A percentile compares a stretch with the other conserved stretches of the same genome.
Evolutionary conservation across 148 eudicot species (phyloP).

Genomic region (Spergularia marina): DNA sequence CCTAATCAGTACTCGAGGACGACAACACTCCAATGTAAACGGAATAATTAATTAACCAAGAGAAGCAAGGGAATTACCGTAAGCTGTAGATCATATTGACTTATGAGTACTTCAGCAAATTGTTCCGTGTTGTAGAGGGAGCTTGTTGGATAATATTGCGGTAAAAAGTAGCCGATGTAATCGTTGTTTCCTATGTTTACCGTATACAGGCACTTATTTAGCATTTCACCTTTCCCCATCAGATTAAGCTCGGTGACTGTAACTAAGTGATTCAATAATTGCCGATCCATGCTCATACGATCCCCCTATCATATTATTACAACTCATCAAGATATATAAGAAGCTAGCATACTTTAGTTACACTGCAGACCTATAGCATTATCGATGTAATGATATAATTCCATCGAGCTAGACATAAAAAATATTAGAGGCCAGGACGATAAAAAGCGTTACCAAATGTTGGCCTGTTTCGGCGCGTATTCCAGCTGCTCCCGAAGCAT

Average conservation of each 20-base stretch:
- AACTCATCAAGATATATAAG: neutral
- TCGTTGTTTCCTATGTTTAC: slow-evolving; percentile 59
- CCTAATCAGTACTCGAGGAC: no score
- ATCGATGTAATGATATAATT: no score
- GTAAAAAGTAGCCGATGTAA: slow-evolving; percentile 57
- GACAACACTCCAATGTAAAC: no score
- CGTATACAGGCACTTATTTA: slow-evolving; percentile 36
- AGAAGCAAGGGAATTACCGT: slow-evolving; percentile 19
- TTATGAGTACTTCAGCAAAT: slow-evolving; percentile 47
- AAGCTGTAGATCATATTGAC: slow-evolving; percentile 43
- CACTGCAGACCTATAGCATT: neutral
- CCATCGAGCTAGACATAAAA: neutral
- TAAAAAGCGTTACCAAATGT: slow-evolving; percentile 25
- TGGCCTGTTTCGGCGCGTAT: slow-evolving; percentile 28
- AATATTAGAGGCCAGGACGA: no score
- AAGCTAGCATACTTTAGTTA: neutral
- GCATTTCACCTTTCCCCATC: neutral
- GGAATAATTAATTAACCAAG: neutral
- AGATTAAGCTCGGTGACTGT: slow-evolving; percentile 15
- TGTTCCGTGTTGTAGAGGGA: slow-evolving; percentile 36
- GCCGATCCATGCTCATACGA: slow-evolving; percentile 42
- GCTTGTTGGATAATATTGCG: slow-evolving; percentile 40
- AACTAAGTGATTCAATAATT: slow-evolving; percentile 34
- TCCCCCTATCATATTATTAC: slow-evolving; percentile 33
- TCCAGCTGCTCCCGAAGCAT: slow-evolving; percentile 38